Conservation (phyloP, 345 rosid species). For the Hypericum perforatum region DNA sequence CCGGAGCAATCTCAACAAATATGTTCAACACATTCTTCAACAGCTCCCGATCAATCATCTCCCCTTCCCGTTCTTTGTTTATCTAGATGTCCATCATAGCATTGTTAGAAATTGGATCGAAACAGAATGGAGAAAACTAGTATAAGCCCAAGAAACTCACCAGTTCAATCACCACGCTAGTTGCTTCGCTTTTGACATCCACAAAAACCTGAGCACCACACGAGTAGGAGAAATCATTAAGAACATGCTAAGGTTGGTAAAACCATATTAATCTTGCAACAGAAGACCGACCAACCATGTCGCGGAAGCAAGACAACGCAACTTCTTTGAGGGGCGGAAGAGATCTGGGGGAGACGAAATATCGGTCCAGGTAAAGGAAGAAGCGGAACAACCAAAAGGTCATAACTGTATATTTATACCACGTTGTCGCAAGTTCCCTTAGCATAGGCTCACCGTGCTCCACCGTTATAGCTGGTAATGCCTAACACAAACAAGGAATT, state of each 20-base stretch:
- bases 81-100: slow-evolving; percentile 29
- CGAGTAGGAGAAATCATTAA: not conserved
- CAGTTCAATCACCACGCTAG: slow-evolving; percentile 55
- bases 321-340: slow-evolving; percentile 71
- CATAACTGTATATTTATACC: slow-evolving; percentile 84
- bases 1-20: slow-evolving; percentile 83
- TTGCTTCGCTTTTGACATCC: slow-evolving; percentile 45
- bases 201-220: slow-evolving; percentile 39
- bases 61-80: slow-evolving; percentile 83
- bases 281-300: slow-evolving; percentile 36
- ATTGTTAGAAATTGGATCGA: not conserved
- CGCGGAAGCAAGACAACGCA: slow-evolving; percentile 73
- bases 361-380: slow-evolving; percentile 80
- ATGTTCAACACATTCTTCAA: slow-evolving; percentile 72
- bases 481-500: slow-evolving; percentile 24
- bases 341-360: slow-evolving; percentile 63
- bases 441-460: slow-evolving; percentile 80
- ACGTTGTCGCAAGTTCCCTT: slow-evolving; percentile 69
- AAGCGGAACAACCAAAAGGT: slow-evolving; percentile 78
- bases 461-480: slow-evolving; percentile 55
- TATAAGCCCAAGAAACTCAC: slow-evolving; percentile 21
- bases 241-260: not conserved
- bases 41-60: slow-evolving; percentile 70
- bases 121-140: not conserved
- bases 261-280: not conserved